These are phyloP conservation scores for Colletotrichum sp. DNA, from an alignment of 2,329 filamentous ascomycete species.

Conservation along the genomic window DNA sequence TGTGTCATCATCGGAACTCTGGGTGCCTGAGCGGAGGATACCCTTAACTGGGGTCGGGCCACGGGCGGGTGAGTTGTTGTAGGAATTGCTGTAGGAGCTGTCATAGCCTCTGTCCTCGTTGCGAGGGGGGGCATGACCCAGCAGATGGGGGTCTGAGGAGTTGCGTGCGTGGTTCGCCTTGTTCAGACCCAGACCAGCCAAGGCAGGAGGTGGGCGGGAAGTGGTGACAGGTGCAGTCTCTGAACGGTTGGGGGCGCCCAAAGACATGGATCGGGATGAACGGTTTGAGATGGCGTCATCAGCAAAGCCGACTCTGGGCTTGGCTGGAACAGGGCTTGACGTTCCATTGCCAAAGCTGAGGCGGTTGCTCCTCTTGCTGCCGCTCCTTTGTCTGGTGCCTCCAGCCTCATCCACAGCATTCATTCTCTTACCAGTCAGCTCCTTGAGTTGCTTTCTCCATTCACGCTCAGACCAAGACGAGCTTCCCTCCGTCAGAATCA, in stretches of 20 bases:
- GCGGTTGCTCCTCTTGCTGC: conserved; percentile 63
- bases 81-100: conserved; percentile 31
- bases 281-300: conserved; percentile 56
- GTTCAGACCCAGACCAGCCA: conserved; percentile 31
- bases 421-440: conserved; percentile 83
- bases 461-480: conserved; percentile 81
- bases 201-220: conserved; percentile 36
- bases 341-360: conserved; percentile 54
- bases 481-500: conserved; percentile 82
- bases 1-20: conserved; percentile 60
- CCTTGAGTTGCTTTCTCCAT: conserved; percentile 89
- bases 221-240: conserved; percentile 55
- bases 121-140: conserved; percentile 25
- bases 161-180: conserved; percentile 48
- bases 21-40: conserved; percentile 33
- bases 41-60: conserved; percentile 40
- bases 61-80: conserved; percentile 35
- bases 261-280: conserved; percentile 57
- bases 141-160: conserved; percentile 48
- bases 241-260: conserved; percentile 45
- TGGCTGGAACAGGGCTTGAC: conserved; percentile 30
- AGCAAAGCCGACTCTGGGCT: conserved; percentile 61
- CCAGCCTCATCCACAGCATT: conserved; percentile 53
- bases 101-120: conserved; percentile 27
- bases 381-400: conserved; percentile 50